Conservation (phyloP, 2,329 filamentous ascomycete genomes). For the Thelonectria blattea region DNA sequence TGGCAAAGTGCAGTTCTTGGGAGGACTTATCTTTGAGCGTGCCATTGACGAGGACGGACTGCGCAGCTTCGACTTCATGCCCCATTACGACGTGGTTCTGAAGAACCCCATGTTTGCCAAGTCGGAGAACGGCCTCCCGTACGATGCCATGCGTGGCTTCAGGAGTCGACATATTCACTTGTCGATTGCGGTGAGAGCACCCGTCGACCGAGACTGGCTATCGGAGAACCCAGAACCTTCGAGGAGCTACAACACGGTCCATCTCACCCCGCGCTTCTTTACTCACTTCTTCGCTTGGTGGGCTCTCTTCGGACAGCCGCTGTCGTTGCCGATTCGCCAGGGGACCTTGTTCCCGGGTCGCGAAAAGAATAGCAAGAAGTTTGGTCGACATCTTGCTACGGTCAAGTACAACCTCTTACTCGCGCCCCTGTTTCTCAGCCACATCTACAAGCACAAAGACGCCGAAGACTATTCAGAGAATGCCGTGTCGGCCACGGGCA, state of each 20-base stretch:
- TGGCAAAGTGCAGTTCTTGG: slow-evolving; percentile 91
- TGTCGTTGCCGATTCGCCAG: slow-evolving; percentile 94
- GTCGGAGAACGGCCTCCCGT: slow-evolving; percentile 60
- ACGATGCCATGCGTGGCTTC: slow-evolving; percentile 97
- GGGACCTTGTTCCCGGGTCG: slow-evolving; percentile 88
- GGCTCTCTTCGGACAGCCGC: slow-evolving; percentile 92
- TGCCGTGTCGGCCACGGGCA: slow-evolving; percentile 87
- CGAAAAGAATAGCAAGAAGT: slow-evolving; percentile 98
- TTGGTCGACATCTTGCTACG: slow-evolving; percentile 94
- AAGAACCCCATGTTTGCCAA: slow-evolving; percentile 80
- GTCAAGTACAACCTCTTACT: slow-evolving; percentile 96
- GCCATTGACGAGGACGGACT: slow-evolving; percentile 70
- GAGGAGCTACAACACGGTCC: slow-evolving; percentile 93
- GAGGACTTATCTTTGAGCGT: slow-evolving; percentile 90
- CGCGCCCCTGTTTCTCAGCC: slow-evolving; percentile 91
- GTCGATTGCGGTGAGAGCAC: slow-evolving; percentile 88
- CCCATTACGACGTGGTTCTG: slow-evolving; percentile 89
- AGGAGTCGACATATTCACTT: slow-evolving; percentile 96
- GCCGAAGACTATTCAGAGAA: slow-evolving; percentile 80
- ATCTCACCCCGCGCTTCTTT: slow-evolving; percentile 94
- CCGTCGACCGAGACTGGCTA: slow-evolving; percentile 85
- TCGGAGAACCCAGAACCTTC: slow-evolving; percentile 76
- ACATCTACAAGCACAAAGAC: slow-evolving; percentile 99
- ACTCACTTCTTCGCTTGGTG: slow-evolving; percentile 99
- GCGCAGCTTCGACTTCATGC: slow-evolving; percentile 86